Conservation (phyloP, 78 protist species). For the Dictyostelium capitatum region DNA sequence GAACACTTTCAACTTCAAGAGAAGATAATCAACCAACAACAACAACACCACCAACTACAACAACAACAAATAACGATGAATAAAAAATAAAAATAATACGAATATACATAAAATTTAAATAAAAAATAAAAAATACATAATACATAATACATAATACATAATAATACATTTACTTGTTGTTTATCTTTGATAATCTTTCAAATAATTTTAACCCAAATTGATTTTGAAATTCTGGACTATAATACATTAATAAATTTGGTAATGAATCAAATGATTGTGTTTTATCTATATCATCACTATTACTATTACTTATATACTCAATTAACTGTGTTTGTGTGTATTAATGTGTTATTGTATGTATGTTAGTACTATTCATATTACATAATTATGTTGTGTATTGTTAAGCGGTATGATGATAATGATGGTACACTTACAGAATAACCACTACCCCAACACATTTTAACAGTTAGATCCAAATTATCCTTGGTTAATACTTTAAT, state of each 20-base stretch:
- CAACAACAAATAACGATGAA: too few species aligned
- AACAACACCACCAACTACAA: too few species aligned
- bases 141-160: too few species aligned
- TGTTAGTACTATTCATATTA: too few species aligned
- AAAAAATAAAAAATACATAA: too few species aligned
- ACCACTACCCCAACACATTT: background rate
- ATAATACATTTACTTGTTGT: background rate
- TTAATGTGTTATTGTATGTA: too few species aligned
- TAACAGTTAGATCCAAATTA: background rate
- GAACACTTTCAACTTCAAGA: slow-evolving; percentile 12
- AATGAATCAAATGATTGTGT: background rate
- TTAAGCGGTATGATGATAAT: too few species aligned
- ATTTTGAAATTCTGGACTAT: slow-evolving; percentile 5
- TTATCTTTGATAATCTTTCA: slow-evolving; percentile 18
- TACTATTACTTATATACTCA: background rate
- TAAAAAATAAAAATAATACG: too few species aligned
- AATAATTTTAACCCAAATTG: background rate
- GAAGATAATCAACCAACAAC: background rate
- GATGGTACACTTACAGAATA: background rate
- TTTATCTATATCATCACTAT: background rate
- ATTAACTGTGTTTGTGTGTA: background rate
- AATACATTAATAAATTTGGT: slow-evolving; percentile 28
- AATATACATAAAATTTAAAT: too few species aligned
- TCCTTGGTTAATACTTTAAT: background rate
- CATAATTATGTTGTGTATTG: too few species aligned